phyloP scores from a whole-genome alignment of 2,329 filamentous ascomycete genomes.

The Cladosporium sp. region DNA sequence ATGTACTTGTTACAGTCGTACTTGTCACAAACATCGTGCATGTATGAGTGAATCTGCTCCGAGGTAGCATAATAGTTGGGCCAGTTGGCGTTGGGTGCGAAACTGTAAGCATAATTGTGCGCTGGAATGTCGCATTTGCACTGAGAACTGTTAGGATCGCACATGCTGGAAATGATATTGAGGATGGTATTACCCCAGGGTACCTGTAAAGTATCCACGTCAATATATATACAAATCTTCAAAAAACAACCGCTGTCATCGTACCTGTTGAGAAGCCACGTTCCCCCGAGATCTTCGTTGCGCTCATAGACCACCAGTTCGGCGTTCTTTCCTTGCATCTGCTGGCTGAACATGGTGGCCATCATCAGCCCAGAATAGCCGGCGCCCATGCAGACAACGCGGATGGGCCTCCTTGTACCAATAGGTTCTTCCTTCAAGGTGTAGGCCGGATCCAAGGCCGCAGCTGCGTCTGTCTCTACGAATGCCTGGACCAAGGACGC shows the following conservation, averaged over 20 bases:
- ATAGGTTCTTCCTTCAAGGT: neutral
- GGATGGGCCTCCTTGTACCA: neutral
- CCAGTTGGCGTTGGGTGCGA: slow-evolving; percentile 27
- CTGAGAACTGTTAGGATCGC: neutral
- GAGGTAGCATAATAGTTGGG: slow-evolving; percentile 33
- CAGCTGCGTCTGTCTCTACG: neutral
- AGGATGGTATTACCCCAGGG: neutral
- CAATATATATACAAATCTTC: neutral
- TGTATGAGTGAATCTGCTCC: slow-evolving; percentile 37
- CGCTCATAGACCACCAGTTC: slow-evolving; percentile 35
- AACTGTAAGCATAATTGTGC: slow-evolving; percentile 37
- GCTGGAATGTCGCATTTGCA: neutral
- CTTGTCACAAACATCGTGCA: slow-evolving; percentile 33
- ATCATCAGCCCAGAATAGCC: neutral
- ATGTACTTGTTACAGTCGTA: slow-evolving; percentile 33
- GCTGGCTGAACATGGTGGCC: neutral
- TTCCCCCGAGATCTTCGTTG: slow-evolving; percentile 45
- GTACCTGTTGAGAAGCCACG: slow-evolving; percentile 51
- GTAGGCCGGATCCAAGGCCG: neutral
- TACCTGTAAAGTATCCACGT: neutral
- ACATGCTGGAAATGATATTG: neutral
- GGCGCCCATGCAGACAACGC: neutral
- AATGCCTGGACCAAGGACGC: neutral
- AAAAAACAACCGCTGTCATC: slow-evolving; percentile 41
- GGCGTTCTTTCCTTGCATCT: neutral